These are phyloP conservation scores for Phytophthora cryptogea DNA, from an alignment of 352 stramenopile species.

Conservation along the genomic window DNA sequence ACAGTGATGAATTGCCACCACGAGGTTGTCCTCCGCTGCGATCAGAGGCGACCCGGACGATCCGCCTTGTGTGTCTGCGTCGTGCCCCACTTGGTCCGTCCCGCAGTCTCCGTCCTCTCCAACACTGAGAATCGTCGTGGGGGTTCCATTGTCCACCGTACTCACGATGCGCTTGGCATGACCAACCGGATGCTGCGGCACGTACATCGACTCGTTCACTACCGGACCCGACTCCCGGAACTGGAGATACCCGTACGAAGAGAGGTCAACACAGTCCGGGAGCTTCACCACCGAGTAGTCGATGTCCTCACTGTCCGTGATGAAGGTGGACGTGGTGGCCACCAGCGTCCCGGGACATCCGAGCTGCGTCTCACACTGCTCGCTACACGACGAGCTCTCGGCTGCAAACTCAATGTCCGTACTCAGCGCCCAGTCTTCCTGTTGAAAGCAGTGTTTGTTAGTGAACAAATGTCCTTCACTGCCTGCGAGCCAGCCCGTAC, in stretches of 20 bases:
- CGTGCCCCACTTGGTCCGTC: constrained; percentile 44
- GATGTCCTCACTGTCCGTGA: constrained; percentile 39
- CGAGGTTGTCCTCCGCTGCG: constrained; percentile 43
- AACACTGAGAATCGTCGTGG: constrained; percentile 39
- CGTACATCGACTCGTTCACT: constrained; percentile 59
- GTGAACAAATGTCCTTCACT: constrained; percentile 74
- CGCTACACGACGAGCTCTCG: constrained; percentile 54
- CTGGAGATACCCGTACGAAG: constrained; percentile 62
- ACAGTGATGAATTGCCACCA: constrained; percentile 63
- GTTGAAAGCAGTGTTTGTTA: constrained; percentile 69
- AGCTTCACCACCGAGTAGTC: constrained; percentile 73
- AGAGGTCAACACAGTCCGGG: constrained; percentile 34
- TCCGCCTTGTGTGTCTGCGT: constrained; percentile 50
- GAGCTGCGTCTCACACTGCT: constrained; percentile 43
- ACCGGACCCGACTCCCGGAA: constrained; percentile 39
- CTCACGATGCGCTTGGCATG: constrained; percentile 61
- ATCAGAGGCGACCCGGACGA: constrained; percentile 57
- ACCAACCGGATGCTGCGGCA: constrained; percentile 56
- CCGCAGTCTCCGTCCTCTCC: constrained; percentile 37
- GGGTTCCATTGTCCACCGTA: constrained; percentile 30
- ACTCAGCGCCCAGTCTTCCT: constrained; percentile 24
- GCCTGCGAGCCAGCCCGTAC: constrained; percentile 66
- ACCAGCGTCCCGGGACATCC: constrained; percentile 54
- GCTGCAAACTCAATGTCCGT: constrained; percentile 68
- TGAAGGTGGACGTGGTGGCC: constrained; percentile 47